Percentiles rank a stretch among this genome's conserved stretches.
Conservation (phyloP, 768 basidiomycete genomes). For the Kwoniella newhampshirensis region DNA sequence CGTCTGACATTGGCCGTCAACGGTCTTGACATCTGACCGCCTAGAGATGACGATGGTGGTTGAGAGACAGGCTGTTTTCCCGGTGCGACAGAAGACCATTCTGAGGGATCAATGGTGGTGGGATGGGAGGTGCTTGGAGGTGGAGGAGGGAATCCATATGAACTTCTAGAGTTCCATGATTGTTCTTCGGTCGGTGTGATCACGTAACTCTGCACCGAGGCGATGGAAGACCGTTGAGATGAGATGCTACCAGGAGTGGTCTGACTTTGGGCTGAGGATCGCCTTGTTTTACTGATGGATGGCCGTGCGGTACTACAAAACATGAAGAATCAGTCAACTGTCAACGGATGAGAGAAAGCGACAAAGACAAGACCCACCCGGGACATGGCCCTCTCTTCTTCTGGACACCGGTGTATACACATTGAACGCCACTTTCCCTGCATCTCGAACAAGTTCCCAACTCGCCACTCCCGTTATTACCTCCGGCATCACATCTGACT, state of each 20-base stretch:
- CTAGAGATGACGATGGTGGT: too few relatives aligned
- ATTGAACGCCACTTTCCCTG: slow-evolving; percentile 42
- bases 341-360: background rate
- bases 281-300: slow-evolving; percentile 21
- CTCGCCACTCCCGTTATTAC: slow-evolving; percentile 24
- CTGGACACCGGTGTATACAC: slow-evolving; percentile 47
- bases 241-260: slow-evolving; percentile 11
- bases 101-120: slow-evolving; percentile 9
- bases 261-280: slow-evolving; percentile 19
- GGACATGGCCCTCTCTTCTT: slow-evolving; percentile 52
- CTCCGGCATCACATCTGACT: slow-evolving; percentile 52
- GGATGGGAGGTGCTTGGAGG: background rate
- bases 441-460: slow-evolving; percentile 45
- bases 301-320: slow-evolving; percentile 16
- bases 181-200: slow-evolving; percentile 29
- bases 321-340: background rate
- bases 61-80: too few relatives aligned
- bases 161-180: slow-evolving; percentile 10
- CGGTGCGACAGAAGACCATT: slow-evolving; percentile 23
- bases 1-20: background rate
- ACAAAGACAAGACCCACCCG: slow-evolving; percentile 26
- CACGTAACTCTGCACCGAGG: slow-evolving; percentile 16
- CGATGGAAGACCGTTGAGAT: slow-evolving; percentile 13
- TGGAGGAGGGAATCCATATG: slow-evolving; percentile 25
- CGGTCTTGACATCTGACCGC: too few relatives aligned